Evolutionary conservation across 2,329 filamentous ascomycete species (phyloP).

Genomic region (Acephala macrosclerotiorum): DNA sequence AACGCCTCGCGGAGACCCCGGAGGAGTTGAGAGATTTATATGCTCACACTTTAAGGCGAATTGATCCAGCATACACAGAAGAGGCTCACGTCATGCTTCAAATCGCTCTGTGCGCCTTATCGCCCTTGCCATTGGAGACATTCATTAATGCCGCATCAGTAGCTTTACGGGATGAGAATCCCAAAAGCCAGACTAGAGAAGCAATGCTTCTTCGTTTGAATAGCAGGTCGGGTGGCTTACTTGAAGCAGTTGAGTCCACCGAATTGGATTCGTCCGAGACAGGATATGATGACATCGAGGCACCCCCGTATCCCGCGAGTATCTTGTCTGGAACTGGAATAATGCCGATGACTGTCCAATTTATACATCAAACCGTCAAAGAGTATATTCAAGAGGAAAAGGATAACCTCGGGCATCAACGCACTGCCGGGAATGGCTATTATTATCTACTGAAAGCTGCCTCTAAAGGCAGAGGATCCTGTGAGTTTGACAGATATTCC

Average conservation of each 20-base stretch:
- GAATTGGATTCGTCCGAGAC: background rate
- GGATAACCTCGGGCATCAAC: background rate
- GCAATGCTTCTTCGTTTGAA: slow-evolving; percentile 13
- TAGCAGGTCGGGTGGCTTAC: slow-evolving; percentile 25
- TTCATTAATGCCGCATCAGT: slow-evolving; percentile 21
- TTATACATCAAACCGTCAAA: slow-evolving; percentile 30
- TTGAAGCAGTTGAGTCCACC: slow-evolving; percentile 12
- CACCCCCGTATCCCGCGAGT: background rate
- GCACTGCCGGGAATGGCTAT: too few species aligned
- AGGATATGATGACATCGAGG: background rate
- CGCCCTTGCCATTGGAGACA: slow-evolving; percentile 19
- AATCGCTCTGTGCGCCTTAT: slow-evolving; percentile 26
- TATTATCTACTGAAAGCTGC: too few species aligned
- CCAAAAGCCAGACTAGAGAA: background rate
- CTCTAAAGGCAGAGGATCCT: too few species aligned
- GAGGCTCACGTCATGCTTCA: slow-evolving; percentile 36
- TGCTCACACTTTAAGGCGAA: slow-evolving; percentile 9
- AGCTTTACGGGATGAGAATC: background rate
- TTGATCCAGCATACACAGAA: slow-evolving; percentile 25
- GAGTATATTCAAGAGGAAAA: slow-evolving; percentile 15
- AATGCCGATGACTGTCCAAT: slow-evolving; percentile 13
- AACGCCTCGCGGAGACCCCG: background rate
- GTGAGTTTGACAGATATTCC: too few species aligned
- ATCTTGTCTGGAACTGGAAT: background rate
- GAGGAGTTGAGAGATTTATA: background rate